Percentiles rank a stretch among this genome's conserved stretches.
Evolutionary conservation across 169 alveolate genomes (phyloP).

Genomic region (Pseudocohnilembus persalinus): DNA sequence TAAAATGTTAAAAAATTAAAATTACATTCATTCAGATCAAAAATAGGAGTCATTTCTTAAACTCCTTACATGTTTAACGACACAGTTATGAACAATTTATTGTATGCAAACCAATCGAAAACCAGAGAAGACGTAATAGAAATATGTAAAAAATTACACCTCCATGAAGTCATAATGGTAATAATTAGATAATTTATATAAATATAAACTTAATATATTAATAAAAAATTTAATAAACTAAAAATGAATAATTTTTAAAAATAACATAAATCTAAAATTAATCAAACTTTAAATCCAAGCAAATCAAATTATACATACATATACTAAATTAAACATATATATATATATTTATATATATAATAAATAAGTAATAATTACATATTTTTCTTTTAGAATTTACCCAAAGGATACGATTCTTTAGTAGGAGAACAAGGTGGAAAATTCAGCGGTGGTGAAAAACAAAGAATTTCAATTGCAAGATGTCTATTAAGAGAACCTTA

Average conservation of each 20-base stretch:
- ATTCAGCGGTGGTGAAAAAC: slow-evolving; percentile 74
- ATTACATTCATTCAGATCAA: slow-evolving; percentile 52
- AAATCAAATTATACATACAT: too few species aligned
- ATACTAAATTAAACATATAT: too few species aligned
- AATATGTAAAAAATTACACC: slow-evolving; percentile 57
- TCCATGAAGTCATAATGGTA: slow-evolving; percentile 56
- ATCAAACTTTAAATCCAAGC: too few species aligned
- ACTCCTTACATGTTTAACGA: slow-evolving; percentile 64
- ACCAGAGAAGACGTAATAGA: slow-evolving; percentile 53
- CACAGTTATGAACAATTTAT: slow-evolving; percentile 64
- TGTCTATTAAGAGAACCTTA: slow-evolving; percentile 28
- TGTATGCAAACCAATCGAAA: slow-evolving; percentile 56
- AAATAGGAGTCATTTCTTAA: slow-evolving; percentile 67
- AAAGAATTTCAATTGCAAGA: slow-evolving; percentile 37
- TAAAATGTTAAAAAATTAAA: slow-evolving; percentile 53
- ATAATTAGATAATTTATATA: not conserved
- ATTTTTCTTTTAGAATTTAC: slow-evolving; percentile 48
- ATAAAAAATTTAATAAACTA: too few species aligned
- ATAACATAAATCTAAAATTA: too few species aligned
- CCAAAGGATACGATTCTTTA: slow-evolving; percentile 59
- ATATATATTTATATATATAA: too few species aligned
- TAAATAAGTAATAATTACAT: too few species aligned
- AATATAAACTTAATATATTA: not conserved
- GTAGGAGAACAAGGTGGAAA: slow-evolving; percentile 76
- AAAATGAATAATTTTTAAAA: too few species aligned